These are phyloP conservation scores for Zea mays DNA, from an alignment of 176 grass and related monocot genomes.

Conservation along the genomic window DNA sequence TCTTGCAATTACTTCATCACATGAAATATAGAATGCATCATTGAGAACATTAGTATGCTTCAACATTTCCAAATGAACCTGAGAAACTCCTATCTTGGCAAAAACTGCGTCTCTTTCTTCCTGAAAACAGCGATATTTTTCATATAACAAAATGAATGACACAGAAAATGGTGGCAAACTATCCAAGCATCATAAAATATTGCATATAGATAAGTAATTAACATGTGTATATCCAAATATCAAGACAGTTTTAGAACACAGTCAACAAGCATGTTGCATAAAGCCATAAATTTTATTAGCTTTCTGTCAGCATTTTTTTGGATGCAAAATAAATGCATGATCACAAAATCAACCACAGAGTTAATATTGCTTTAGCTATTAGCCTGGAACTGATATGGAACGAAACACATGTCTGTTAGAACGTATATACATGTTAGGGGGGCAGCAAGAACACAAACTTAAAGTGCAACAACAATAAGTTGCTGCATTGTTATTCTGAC, in stretches of 20 bases:
- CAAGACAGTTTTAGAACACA: background rate
- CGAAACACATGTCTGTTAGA: conserved; percentile 19
- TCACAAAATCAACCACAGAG: conserved; percentile 3
- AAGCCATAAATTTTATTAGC: background rate
- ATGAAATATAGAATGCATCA: conserved; percentile 86
- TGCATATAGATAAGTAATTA: background rate
- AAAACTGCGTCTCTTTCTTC: conserved; percentile 97
- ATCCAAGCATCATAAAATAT: background rate
- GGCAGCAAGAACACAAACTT: background rate
- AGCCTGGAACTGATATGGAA: conserved; percentile 26
- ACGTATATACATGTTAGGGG: conserved; percentile 1
- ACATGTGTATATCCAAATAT: conserved; percentile 9
- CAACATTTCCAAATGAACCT: conserved; percentile 82
- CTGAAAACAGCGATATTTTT: conserved; percentile 32
- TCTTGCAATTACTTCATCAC: conserved; percentile 91
- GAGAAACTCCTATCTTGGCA: conserved; percentile 94
- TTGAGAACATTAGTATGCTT: conserved; percentile 93
- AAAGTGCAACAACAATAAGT: conserved; percentile 13
- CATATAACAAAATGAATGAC: background rate
- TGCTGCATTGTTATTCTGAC: conserved; percentile 12
- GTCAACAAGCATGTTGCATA: background rate
- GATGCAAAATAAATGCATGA: conserved; percentile 10
- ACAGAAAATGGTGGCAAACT: background rate
- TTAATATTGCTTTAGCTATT: conserved; percentile 23
- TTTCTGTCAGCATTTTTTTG: background rate